phyloP scores from a whole-genome alignment of 495 filamentous ascomycete species.

The Schizothecium vesticola region DNA sequence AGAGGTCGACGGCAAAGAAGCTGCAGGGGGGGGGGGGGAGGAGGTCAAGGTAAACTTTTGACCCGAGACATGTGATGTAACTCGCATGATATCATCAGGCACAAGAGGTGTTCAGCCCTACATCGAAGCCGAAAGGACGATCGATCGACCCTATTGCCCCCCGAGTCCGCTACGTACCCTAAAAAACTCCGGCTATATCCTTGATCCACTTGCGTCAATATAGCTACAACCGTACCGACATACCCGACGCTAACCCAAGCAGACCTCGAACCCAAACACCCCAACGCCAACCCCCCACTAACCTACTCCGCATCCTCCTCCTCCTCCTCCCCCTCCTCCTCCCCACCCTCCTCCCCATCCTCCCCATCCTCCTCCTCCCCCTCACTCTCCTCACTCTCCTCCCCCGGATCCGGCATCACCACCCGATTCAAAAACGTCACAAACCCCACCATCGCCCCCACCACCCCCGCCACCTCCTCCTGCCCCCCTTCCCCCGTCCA shows the following conservation, averaged over 20 bases:
- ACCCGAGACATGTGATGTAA: neutral
- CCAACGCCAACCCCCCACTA: neutral
- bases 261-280: neutral
- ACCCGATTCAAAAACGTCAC: slow-evolving; percentile 40
- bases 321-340: slow-evolving; percentile 2
- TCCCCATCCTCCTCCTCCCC: slow-evolving; percentile 13
- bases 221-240: neutral
- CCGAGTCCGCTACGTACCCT: neutral
- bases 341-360: neutral
- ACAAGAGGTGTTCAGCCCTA: neutral
- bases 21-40: neutral
- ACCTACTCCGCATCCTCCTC: neutral
- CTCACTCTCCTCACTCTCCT: slow-evolving; percentile 32
- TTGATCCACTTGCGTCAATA: neutral
- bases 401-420: slow-evolving; percentile 49
- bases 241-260: neutral
- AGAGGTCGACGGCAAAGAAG: too few species aligned
- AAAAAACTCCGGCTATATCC: neutral
- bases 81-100: neutral
- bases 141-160: neutral
- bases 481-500: slow-evolving; percentile 47
- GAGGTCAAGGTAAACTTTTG: neutral
- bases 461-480: slow-evolving; percentile 39
- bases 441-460: slow-evolving; percentile 56
- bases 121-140: neutral